These are phyloP conservation scores for Ganoderma leucocontextum DNA, from an alignment of 1,284 basidiomycete genomes.

Conservation along the genomic window DNA sequence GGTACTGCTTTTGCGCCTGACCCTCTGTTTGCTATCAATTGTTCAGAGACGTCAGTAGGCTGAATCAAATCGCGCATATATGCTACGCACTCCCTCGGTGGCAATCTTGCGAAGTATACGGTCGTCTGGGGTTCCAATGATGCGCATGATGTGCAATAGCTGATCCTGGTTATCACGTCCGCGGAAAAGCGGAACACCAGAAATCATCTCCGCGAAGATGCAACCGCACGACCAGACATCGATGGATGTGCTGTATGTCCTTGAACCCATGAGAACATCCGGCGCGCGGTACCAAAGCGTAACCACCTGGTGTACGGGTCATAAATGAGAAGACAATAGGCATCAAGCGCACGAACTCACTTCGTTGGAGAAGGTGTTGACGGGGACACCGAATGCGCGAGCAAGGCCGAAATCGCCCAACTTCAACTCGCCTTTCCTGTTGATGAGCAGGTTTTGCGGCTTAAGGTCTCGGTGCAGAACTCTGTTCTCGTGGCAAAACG, in stretches of 20 bases:
- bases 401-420: constrained; percentile 97
- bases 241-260: constrained; percentile 98
- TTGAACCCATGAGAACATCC: constrained; percentile 95
- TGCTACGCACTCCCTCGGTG: constrained; percentile 81
- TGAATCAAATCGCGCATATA: constrained; percentile 8
- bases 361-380: constrained; percentile 97
- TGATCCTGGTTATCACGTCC: constrained; percentile 99
- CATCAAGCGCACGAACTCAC: constrained; percentile 49
- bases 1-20: constrained; percentile 81
- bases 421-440: constrained; percentile 96
- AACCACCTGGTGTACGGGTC: constrained; percentile 72
- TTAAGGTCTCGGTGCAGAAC: constrained; percentile 98
- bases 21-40: constrained; percentile 81
- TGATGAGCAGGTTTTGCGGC: constrained; percentile 97
- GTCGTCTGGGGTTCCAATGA: constrained; percentile 96
- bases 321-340: neutral
- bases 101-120: constrained; percentile 89
- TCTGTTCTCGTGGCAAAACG: constrained; percentile 99
- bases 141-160: constrained; percentile 96
- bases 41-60: constrained; percentile 6
- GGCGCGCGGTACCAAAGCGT: constrained; percentile 99
- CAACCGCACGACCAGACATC: constrained; percentile 99
- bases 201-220: constrained; percentile 99
- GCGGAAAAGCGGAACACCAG: constrained; percentile 95
- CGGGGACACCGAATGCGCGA: constrained; percentile 94